Evolutionary conservation across 108 stramenopile species (phyloP), one percentile per base, ranked within the genome.

Genomic region (Cyclotella atomus): DNA sequence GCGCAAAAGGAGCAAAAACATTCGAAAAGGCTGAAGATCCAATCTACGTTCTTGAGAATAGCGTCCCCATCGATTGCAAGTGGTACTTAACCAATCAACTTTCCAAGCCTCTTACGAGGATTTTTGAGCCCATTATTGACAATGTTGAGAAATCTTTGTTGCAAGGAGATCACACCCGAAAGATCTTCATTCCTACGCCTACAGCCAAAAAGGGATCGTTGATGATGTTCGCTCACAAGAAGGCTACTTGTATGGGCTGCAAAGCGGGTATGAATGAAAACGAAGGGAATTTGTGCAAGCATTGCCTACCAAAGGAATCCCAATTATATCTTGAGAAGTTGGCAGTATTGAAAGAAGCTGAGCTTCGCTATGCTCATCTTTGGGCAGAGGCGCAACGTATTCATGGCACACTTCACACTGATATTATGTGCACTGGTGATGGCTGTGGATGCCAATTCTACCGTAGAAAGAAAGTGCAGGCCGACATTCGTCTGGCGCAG

Each of bases 401-500:
- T 75, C 99, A 99, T 76, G 97, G 96, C n/a, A 93, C 92, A n/a
- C 87, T 97, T 23, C 97, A 97, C 75, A 95, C 95, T 56, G 96
- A 96, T 63, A 93, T 99, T 68, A 90, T 99, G 84, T 99, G 99
- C 88, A 97, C 98, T 23, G 97, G 96, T 32, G 95, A 97, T 73
- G 99, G 98, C 33, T 99, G 99, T 65, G 92, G 94, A 38, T 96
- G 95, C 52, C 97, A 97, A 41, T 99, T 99, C 71, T 99, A 99
- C 75, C 92, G 97, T 60, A 87, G 99, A 36, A 99, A 98, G 79
- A 99, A 99, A 84, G 97, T 96, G 7, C 97, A 98, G 79, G 90
- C 91, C 36, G 99, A 99, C 65, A 87, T 99, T 63, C 78, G 87
- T 35, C 88, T 94, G 27, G 92, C 92, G 7, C 95, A 97, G 68